Evolutionary conservation across 2,329 filamentous ascomycete genomes (phyloP).

Genomic region (Hypoxylon sp.): DNA sequence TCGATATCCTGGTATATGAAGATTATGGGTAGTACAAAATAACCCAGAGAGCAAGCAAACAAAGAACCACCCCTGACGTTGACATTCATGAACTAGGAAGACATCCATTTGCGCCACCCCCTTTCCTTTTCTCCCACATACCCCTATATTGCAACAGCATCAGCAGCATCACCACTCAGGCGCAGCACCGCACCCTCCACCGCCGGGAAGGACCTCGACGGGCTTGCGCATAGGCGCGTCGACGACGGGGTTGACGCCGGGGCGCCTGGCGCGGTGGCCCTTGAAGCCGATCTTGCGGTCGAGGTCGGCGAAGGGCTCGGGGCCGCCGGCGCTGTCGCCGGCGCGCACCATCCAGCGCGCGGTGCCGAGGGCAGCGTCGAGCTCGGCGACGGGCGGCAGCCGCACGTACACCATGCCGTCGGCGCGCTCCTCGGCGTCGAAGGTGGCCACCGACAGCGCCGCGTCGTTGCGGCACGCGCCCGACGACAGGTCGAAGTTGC

Average conservation of each 20-base stretch:
- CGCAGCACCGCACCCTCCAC: conserved; percentile 52
- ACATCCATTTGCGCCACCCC: neutral
- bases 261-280: conserved; percentile 54
- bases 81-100: neutral
- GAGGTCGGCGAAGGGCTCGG: conserved; percentile 54
- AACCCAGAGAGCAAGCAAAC: too few species aligned
- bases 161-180: conserved; percentile 54
- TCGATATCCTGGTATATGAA: too few species aligned
- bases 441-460: conserved; percentile 81
- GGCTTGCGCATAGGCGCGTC: conserved; percentile 49
- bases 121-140: neutral
- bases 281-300: conserved; percentile 57
- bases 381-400: conserved; percentile 79
- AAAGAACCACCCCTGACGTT: too few species aligned
- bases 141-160: neutral
- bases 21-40: too few species aligned
- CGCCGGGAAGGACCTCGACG: conserved; percentile 47
- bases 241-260: conserved; percentile 48
- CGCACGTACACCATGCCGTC: conserved; percentile 83
- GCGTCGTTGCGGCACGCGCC: conserved; percentile 80
- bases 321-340: conserved; percentile 59
- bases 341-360: conserved; percentile 79
- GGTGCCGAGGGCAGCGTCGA: conserved; percentile 81
- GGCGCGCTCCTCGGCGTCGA: conserved; percentile 73
- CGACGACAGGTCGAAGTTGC: conserved; percentile 80